Evolutionary conservation across 208 protist species (phyloP), one percentile per base, ranked within the genome.

Genomic region (Novymonas esmeraldas): DNA sequence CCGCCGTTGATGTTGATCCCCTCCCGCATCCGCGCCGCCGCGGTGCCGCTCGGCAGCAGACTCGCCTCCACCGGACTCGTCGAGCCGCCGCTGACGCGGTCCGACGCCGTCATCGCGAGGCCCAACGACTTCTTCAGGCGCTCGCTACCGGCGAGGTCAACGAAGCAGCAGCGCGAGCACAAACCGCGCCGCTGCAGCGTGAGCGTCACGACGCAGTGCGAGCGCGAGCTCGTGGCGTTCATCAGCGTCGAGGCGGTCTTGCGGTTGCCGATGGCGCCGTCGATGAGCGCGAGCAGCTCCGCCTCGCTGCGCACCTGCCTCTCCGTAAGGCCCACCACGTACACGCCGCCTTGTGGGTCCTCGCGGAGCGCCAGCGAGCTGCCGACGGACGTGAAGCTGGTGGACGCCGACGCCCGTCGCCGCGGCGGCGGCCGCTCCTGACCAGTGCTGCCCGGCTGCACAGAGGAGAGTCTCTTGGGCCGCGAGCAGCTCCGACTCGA

Each of bases 91-190:
- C n/a, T n/a, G n/a, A n/a, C n/a, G n/a, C 49, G 6, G 45, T 20
- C 34, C 13, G 18, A 59, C n/a, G n/a, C n/a, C n/a, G n/a, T n/a
- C n/a, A n/a, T n/a, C n/a, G 65, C 64, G 20, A 81, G 41, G 9
- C 74, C 79, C 28, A 90, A 76, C 7, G 93, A 89, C 48, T 88
- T 91, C 61, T 95, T 89, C 28, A 95, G 78, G 13, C 96, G 86
- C 79, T 99, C 97, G 52, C 82, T 95, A 31, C 97, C 97, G 0
- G 97, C 97, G 9, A 99, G 81, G 69, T 99, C 97, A 9, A 98
- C 96, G 20, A 99, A 86, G 68, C 71, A 93, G 68, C 97, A 89
- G 24, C 89, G 89, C 34, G 84, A 90, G 22, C 79, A 66, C 33
- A 83, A 48, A 10, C 87, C 92, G 24, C 65, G 69, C 24, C 69